Conservation (phyloP, 2,329 filamentous ascomycete genomes). For the Aspergillaceae sp. region DNA sequence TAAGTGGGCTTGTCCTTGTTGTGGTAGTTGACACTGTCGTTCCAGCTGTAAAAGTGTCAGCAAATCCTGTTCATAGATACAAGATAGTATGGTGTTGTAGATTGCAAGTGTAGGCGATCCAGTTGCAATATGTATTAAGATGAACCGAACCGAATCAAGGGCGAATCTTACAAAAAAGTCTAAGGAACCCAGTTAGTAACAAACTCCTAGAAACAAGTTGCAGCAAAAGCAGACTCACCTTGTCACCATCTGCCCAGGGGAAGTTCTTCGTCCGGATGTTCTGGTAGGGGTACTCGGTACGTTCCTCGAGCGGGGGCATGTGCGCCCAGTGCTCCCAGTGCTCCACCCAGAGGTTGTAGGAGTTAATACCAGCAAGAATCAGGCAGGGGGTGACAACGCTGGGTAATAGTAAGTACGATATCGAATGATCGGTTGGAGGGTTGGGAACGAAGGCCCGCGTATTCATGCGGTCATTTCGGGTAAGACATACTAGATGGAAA, state of each 20-base stretch:
- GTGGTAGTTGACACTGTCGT: slow-evolving; percentile 91
- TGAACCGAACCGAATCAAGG: neutral
- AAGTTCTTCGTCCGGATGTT: slow-evolving; percentile 97
- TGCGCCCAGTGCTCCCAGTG: slow-evolving; percentile 96
- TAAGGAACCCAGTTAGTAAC: slow-evolving; percentile 20
- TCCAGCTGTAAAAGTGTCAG: slow-evolving; percentile 60
- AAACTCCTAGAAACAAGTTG: neutral
- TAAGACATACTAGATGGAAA: slow-evolving; percentile 79
- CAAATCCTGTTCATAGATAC: no score
- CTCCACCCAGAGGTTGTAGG: slow-evolving; percentile 83
- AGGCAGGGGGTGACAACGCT: slow-evolving; percentile 70
- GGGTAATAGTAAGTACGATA: slow-evolving; percentile 14
- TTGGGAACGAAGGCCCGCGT: neutral
- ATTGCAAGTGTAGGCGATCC: neutral
- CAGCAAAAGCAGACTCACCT: slow-evolving; percentile 50
- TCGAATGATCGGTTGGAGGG: neutral
- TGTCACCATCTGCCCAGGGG: slow-evolving; percentile 91
- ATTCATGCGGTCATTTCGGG: neutral
- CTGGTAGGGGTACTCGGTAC: slow-evolving; percentile 89
- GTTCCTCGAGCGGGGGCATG: slow-evolving; percentile 79
- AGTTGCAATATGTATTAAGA: neutral
- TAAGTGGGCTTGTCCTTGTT: slow-evolving; percentile 67
- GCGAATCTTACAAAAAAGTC: slow-evolving; percentile 56
- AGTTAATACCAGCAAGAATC: slow-evolving; percentile 65
- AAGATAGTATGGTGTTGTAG: neutral